Percentiles rank a stretch among this genome's conserved stretches.
phyloP scores from a whole-genome alignment of 169 alveolate genomes.

The Neospora caninum region DNA sequence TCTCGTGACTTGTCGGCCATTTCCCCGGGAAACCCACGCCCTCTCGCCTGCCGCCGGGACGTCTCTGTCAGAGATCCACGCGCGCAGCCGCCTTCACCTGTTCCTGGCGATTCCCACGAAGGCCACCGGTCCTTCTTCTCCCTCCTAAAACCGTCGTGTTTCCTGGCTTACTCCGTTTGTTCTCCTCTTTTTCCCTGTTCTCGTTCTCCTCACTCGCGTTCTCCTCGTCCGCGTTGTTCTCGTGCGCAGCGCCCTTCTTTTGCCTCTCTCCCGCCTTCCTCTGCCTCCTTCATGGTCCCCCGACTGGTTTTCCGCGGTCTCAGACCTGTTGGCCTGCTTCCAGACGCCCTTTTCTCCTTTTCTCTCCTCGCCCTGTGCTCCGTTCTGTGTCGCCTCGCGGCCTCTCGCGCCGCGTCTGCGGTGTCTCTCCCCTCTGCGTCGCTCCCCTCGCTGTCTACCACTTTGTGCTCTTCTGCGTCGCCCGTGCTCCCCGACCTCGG shows the following conservation, averaged over 20 bases:
- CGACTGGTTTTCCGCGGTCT: too few relatives aligned
- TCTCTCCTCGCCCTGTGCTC: neutral
- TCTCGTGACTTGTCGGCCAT: too few relatives aligned
- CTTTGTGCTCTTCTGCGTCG: neutral
- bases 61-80: too few relatives aligned
- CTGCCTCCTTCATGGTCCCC: too few relatives aligned
- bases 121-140: neutral
- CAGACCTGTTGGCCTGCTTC: neutral
- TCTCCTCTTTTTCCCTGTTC: neutral
- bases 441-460: neutral
- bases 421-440: neutral
- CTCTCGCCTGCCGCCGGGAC: too few relatives aligned
- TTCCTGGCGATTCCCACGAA: neutral
- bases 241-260: neutral
- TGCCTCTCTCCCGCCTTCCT: neutral
- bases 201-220: neutral
- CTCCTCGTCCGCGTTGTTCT: neutral
- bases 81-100: neutral
- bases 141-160: neutral
- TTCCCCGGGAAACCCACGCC: too few relatives aligned
- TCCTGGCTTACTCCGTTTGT: neutral
- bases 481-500: neutral
- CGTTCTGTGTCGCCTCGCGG: neutral
- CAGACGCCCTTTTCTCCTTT: neutral
- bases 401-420: neutral